Percentiles rank a stretch among this genome's conserved stretches.
Evolutionary conservation across 2,329 filamentous ascomycete genomes (phyloP).

Genomic region (Cryphonectria naterciae): DNA sequence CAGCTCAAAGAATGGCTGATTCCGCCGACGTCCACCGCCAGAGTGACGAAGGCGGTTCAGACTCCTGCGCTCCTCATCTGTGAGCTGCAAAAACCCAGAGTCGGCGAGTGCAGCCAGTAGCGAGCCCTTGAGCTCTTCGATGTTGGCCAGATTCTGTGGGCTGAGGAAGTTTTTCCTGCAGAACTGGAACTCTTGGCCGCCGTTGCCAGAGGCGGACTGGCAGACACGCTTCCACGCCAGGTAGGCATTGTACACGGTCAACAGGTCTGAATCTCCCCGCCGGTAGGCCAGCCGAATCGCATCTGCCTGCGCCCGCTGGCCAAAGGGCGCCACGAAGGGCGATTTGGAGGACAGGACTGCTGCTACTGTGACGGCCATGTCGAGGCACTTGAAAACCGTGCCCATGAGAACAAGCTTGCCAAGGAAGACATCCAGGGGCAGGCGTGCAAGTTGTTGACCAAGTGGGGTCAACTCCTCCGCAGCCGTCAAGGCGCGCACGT

Average conservation of each 20-base stretch:
- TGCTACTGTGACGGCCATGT: constrained; percentile 88
- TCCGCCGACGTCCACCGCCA: constrained; percentile 60
- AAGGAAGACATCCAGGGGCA: constrained; percentile 92
- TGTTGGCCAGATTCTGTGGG: constrained; percentile 84
- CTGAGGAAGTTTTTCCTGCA: constrained; percentile 94
- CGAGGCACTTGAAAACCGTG: constrained; percentile 85
- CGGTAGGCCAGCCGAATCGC: constrained; percentile 78
- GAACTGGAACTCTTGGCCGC: constrained; percentile 80
- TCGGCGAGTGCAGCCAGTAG: constrained; percentile 84
- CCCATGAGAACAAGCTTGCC: constrained; percentile 91
- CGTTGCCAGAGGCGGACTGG: constrained; percentile 58
- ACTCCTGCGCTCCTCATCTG: constrained; percentile 69
- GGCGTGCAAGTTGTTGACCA: constrained; percentile 81
- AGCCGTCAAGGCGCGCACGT: constrained; percentile 85
- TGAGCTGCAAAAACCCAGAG: constrained; percentile 78
- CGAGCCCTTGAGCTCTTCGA: constrained; percentile 95
- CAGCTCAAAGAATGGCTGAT: constrained; percentile 76
- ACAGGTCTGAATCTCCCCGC: constrained; percentile 84
- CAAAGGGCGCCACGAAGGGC: constrained; percentile 86
- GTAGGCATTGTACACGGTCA: constrained; percentile 95
- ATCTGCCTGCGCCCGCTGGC: constrained; percentile 81
- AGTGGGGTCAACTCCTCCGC: constrained; percentile 84
- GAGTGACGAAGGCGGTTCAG: constrained; percentile 72
- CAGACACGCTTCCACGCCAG: constrained; percentile 84
- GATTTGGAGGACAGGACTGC: constrained; percentile 94